Conservation (phyloP, 345 rosid genomes). For the Pseudoturritis turrita region DNA sequence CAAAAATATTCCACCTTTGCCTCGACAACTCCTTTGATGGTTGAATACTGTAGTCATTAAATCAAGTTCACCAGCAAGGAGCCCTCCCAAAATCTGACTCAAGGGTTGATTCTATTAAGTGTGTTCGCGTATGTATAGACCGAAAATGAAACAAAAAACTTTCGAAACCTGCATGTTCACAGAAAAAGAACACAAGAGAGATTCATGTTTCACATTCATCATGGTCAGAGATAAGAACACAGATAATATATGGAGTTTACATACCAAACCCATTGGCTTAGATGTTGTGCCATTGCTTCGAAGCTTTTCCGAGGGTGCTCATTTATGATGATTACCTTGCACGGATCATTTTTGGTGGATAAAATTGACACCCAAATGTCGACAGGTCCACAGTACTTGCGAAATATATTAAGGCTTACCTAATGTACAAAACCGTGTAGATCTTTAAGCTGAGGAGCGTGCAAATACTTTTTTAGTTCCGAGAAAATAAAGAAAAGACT, state of each 20-base stretch:
- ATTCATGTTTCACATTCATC: constrained; percentile 3
- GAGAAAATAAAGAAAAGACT: constrained; percentile 10
- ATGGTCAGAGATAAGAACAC: not conserved
- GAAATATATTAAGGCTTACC: constrained; percentile 60
- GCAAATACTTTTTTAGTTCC: not conserved
- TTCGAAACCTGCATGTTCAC: constrained; percentile 60
- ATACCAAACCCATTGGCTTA: constrained; percentile 90
- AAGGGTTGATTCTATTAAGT: constrained; percentile 40
- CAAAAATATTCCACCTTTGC: not conserved
- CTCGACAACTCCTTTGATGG: too few relatives aligned
- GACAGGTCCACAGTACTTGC: constrained; percentile 72
- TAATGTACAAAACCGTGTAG: constrained; percentile 16
- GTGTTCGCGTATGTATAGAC: constrained; percentile 65
- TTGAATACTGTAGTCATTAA: too few relatives aligned
- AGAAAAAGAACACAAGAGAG: not conserved
- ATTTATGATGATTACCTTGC: constrained; percentile 31
- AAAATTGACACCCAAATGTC: constrained; percentile 65
- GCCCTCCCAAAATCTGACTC: constrained; percentile 1
- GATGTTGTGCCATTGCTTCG: constrained; percentile 73
- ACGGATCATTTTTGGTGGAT: constrained; percentile 7
- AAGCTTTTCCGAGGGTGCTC: constrained; percentile 61
- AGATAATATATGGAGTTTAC: constrained; percentile 7
- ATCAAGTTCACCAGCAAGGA: too few relatives aligned
- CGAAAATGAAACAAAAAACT: constrained; percentile 76
- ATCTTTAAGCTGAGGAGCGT: not conserved